Evolutionary conservation across 1,139 yeast genomes (phyloP), one percentile per base, ranked within the genome.

Genomic region (Blastobotrys buckinghamii): DNA sequence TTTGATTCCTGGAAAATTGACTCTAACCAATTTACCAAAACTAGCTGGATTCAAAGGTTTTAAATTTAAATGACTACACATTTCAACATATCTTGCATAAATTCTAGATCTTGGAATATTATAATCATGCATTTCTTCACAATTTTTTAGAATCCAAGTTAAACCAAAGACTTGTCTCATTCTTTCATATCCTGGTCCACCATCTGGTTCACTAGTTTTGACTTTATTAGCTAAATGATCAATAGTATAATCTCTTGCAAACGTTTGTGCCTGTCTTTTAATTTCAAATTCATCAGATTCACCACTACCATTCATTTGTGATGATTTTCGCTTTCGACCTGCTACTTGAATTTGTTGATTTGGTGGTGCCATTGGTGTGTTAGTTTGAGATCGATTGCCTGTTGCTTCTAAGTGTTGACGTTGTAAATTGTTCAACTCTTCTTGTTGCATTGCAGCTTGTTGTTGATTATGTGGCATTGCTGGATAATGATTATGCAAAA

Each of bases 21-120:
- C 72, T 53, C 86, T 76, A 12, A 89, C 90, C 42, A 89, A 71
- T 61, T 87, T 87, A 16, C 97, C 97, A 64, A 89, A 81, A 12
- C 90, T 81, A 0, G 96, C 96, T 15, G 95, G 95, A 26, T 88
- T 81, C 49, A 89, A 68, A 1, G 96, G 95, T 50, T 78, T 76
- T 40, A 88, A 63, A 13, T 75, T 75, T 61, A 77, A 74, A 43
- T 79, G 80, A 12, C 87, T 82, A 65, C 96, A 89, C 9, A 82
- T 62, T 20, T 79, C 79, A 16, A 81, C 89, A 62, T 89, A 90
- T 47, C 85, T 76, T 13, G 95, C 88, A 65, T 85, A 89, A 22
- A 89, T 81, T 47, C 88, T 71, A 59, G 85, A 86, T 50, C 97
- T 71, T 6, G 96, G 96, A 17, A 89, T 88, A 40, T 84, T 94